Base-by-base conservation (phyloP, 2,329 filamentous ascomycete species). In the Truncatella angustata region DNA sequence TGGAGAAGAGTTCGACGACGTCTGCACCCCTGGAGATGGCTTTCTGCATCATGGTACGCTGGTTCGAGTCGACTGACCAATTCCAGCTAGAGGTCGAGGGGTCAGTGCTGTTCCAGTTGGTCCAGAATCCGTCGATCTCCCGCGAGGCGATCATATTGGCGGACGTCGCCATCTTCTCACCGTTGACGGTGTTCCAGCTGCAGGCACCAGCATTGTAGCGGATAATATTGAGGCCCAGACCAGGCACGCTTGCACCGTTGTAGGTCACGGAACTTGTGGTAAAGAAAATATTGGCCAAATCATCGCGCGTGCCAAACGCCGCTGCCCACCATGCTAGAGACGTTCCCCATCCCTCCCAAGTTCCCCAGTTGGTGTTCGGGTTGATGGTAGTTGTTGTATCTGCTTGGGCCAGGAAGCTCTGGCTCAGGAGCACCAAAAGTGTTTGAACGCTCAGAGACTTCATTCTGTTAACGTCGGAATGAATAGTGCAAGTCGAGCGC, bases 301-400 rank as follows among this genome's bases (percentile, higher is more conserved):
- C 72, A 28, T 72, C 67, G 36, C 67, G 64, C 32, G 65, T 60
- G 4, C 73, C 73, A 51, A 75, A 75, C 3, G 63, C 63, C 28
- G 62, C 65, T 2, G 70, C 73, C 73, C 73, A 75, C 73, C 73
- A 75, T 7, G 72, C 71, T 2, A 75, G 63, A 11, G 70, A 73
- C 0, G 68, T 69, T 11, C 72, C 72, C 71, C 71, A 75, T 45
- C 73, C 73, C 49, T 75, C 71, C 73, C 73, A 75, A 0, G 59
- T 68, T 16, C 72, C 73, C 54, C 65, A 71, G 55, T 68, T 69
- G 14, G 67, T 64, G 4, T 59, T 57, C 10, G 67, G 54, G 32
- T 62, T 59, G 47, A 70, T 66, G 18, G 62, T 66, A 28, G 63
- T 67, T 12, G 66, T 69, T 5, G 58, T 52, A 52, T 70, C 67